phyloP scores from a whole-genome alignment of 768 basidiomycete species.

The Polyporus arcularius region DNA sequence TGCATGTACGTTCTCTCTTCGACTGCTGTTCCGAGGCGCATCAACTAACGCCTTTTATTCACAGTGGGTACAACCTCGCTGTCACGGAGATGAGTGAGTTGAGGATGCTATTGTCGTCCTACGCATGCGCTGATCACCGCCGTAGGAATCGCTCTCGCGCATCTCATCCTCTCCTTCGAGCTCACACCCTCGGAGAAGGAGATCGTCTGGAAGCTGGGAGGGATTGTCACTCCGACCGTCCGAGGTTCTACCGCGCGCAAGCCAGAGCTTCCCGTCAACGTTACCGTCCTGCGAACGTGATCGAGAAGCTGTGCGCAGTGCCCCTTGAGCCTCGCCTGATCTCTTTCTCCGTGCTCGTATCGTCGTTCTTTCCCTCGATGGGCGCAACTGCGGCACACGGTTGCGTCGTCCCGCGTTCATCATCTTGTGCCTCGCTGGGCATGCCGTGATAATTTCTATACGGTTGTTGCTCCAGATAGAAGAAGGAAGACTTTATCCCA shows the following conservation, averaged over 20 bases:
- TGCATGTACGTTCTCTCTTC: conserved; percentile 1
- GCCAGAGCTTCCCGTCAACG: background rate
- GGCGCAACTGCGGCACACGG: no score
- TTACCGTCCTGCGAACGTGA: no score
- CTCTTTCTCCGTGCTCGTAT: no score
- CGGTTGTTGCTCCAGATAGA: no score
- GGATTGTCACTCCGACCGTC: background rate
- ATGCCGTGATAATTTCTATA: no score
- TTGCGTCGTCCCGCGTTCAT: no score
- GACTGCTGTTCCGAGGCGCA: background rate
- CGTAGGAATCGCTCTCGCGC: conserved; percentile 1
- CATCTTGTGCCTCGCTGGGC: no score
- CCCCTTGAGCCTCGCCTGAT: no score
- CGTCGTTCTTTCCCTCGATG: no score
- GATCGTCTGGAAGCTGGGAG: conserved; percentile 1
- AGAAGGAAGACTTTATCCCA: no score
- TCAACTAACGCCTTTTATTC: background rate
- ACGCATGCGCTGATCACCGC: background rate
- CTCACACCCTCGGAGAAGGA: conserved; percentile 1
- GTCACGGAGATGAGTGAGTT: conserved; percentile 5
- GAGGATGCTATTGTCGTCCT: no score
- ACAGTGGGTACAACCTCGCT: conserved; percentile 12
- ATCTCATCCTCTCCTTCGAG: conserved; percentile 1
- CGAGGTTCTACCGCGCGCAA: background rate
- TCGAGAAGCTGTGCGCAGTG: no score